Conservation (phyloP, 129 eudicot genomes). For the Escallonia rubra region DNA sequence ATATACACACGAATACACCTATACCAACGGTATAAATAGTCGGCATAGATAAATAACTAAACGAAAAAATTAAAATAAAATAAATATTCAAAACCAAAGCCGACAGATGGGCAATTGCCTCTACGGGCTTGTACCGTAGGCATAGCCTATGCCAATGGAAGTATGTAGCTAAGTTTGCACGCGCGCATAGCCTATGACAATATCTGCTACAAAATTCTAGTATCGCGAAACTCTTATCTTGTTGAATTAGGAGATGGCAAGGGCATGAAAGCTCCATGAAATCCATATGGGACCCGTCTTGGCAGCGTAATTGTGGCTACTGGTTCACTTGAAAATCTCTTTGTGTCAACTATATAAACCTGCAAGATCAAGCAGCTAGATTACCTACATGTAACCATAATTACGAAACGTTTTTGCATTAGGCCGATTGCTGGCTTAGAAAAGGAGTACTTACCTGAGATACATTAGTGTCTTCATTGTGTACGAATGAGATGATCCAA, state of each 20-base stretch:
- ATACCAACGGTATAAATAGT: too few species aligned
- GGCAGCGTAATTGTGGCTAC: slow-evolving; percentile 37
- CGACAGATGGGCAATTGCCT: too few species aligned
- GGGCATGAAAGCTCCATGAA: slow-evolving; percentile 59
- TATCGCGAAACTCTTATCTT: background rate
- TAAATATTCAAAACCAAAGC: too few species aligned
- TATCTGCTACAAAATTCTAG: background rate
- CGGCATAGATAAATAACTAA: too few species aligned
- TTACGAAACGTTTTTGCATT: background rate
- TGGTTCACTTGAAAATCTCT: slow-evolving; percentile 34
- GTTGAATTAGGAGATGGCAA: background rate
- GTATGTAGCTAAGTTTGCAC: too few species aligned
- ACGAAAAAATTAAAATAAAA: too few species aligned
- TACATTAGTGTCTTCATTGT: slow-evolving; percentile 27
- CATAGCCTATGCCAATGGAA: too few species aligned
- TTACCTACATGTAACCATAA: background rate
- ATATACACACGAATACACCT: too few species aligned
- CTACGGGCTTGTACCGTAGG: too few species aligned
- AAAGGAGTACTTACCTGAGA: slow-evolving; percentile 28
- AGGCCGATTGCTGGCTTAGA: too few species aligned
- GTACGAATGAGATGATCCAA: slow-evolving; percentile 49
- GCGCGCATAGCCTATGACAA: too few species aligned
- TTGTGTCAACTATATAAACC: slow-evolving; percentile 40
- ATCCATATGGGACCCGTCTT: slow-evolving; percentile 52
- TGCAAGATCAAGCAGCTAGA: background rate